phyloP scores from a whole-genome alignment of 1,139 yeast genomes.

The Meyerozyma athensensis region DNA sequence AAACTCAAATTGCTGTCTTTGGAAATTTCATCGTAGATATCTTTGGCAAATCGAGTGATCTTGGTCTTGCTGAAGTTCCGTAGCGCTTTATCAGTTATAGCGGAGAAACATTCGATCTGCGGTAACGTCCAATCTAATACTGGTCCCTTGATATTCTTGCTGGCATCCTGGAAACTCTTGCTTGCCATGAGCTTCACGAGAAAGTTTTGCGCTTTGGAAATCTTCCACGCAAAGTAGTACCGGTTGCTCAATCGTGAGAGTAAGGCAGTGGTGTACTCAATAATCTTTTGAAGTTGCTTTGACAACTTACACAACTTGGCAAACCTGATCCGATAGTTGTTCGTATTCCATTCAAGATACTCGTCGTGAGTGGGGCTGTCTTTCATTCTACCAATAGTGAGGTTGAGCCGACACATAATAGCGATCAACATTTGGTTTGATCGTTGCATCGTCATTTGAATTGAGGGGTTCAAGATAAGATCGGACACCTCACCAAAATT shows the following conservation, averaged over 20 bases:
- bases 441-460: constrained; percentile 28
- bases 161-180: constrained; percentile 28
- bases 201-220: constrained; percentile 31
- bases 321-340: constrained; percentile 13
- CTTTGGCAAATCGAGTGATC: constrained; percentile 9
- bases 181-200: constrained; percentile 19
- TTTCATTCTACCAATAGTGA: constrained; percentile 12
- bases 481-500: constrained; percentile 36
- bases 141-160: constrained; percentile 9
- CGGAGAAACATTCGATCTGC: constrained; percentile 27
- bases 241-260: constrained; percentile 29
- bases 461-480: constrained; percentile 30
- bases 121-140: constrained; percentile 11
- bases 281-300: constrained; percentile 14
- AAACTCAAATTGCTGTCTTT: constrained; percentile 10
- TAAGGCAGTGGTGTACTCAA: constrained; percentile 20
- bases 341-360: constrained; percentile 10
- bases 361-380: constrained; percentile 15
- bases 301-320: constrained; percentile 13
- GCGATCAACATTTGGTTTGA: constrained; percentile 26
- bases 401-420: constrained; percentile 12
- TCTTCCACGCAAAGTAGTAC: constrained; percentile 44
- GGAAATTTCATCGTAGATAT: constrained; percentile 11
- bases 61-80: constrained; percentile 13
- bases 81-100: constrained; percentile 15